Base-by-base conservation (phyloP, 140 eudicot genomes). In the Erigeron philadelphicus region DNA sequence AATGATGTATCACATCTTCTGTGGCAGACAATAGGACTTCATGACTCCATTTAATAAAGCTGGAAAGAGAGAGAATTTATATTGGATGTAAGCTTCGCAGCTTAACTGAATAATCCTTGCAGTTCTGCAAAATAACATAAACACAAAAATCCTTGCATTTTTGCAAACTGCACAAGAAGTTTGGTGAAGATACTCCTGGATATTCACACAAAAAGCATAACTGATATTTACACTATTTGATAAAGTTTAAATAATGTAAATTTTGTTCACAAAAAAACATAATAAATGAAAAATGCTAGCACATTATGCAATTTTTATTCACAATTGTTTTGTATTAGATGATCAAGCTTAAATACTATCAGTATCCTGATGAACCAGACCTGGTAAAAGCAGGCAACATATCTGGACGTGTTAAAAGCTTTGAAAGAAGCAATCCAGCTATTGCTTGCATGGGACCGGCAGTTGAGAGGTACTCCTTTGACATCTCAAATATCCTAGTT, bases 371-470 rank as follows among this genome's bases (percentile, higher is more conserved):
- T 55, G 18, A 57, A 64, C 19, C 18, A 23, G 42, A 93, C 98
- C 96, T 93, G 85, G 82, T 83, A 76, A 83, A 89, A 66, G 96
- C 94, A 77, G 84, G 87, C 60, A 54, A 48, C 98, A 93, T 93
- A 75, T 93, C 98, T 42, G 96, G 98, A 68, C 98, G 98, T 54
- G 96, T 93, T 61, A 93, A 69, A 75, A 93, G 95, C 83, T 73
- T 86, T n/a, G 98, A 89, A 49, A 93, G 94, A 49, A 93, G 86
- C 81, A 93, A 78, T 61, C 96, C 96, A 77, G 95, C 86, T 66
- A 93, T 93, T 10, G 86, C 80, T 44, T 95, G 96, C 98, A 89
- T 93, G 47, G 98, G 98, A 48, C 98, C 98, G 25, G 98, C 86
- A 72, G 61, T 86, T n/a, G 96, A 85, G 64, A 93, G 86, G 69